These are phyloP conservation scores for Rehmannia glutinosa DNA, from an alignment of 257 asterid species.

Conservation along the genomic window DNA sequence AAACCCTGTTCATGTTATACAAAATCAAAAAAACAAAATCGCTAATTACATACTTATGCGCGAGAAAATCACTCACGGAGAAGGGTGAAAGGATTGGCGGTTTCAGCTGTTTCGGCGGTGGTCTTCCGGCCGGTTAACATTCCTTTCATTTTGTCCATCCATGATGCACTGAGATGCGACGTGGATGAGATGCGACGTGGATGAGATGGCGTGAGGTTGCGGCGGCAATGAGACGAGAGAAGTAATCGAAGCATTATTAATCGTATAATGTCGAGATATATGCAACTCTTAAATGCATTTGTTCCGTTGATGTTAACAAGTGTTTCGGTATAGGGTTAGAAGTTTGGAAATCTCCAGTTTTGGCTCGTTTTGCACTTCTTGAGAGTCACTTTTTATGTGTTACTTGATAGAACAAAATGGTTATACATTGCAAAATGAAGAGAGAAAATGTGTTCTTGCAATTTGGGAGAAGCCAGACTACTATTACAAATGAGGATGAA, in stretches of 20 bases:
- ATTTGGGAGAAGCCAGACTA: too few relatives aligned
- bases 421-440: too few relatives aligned
- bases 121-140: slow-evolving; percentile 56
- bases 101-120: slow-evolving; percentile 22
- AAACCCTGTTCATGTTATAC: slow-evolving; percentile 43
- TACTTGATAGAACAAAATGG: too few relatives aligned
- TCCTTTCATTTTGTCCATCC: slow-evolving; percentile 87
- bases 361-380: too few relatives aligned
- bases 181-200: slow-evolving; percentile 61
- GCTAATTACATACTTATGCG: background rate
- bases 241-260: slow-evolving; percentile 27
- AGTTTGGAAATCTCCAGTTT: too few relatives aligned
- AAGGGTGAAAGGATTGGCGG: slow-evolving; percentile 59
- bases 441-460: too few relatives aligned
- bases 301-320: too few relatives aligned
- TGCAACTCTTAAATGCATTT: too few relatives aligned
- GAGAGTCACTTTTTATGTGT: too few relatives aligned
- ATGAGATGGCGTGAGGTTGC: slow-evolving; percentile 14
- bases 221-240: slow-evolving; percentile 9
- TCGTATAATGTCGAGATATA: too few relatives aligned
- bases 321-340: too few relatives aligned
- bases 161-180: slow-evolving; percentile 53
- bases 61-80: slow-evolving; percentile 43
- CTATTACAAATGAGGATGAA: too few relatives aligned
- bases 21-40: background rate